A percentile compares a stretch with the other conserved stretches of the same genome.
Evolutionary conservation across 2,329 filamentous ascomycete species (phyloP).

Genomic region (Fusarium tanahbumbuense): DNA sequence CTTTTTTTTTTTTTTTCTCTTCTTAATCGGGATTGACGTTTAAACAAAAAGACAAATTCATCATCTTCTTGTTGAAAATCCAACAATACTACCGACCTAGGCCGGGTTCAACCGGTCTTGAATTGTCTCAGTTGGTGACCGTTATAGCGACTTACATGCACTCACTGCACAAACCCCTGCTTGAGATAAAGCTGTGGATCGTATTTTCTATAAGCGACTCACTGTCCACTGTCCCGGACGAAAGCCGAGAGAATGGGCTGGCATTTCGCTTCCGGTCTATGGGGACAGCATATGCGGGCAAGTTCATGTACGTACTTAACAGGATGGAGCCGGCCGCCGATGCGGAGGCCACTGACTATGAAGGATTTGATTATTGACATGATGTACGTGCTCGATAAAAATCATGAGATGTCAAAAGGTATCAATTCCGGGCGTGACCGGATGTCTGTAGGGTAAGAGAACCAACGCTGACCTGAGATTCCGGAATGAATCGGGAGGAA

Average conservation of each 20-base stretch:
- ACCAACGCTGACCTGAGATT: slow-evolving; percentile 18
- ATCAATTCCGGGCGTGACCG: background rate
- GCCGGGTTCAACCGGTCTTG: background rate
- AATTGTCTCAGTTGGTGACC: background rate
- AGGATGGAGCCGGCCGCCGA: slow-evolving; percentile 10
- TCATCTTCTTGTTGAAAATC: background rate
- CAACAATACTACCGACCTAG: background rate
- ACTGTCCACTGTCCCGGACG: background rate
- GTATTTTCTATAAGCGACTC: background rate
- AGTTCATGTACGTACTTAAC: slow-evolving; percentile 4
- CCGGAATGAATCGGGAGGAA: slow-evolving; percentile 43
- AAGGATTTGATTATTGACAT: background rate
- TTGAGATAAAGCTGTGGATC: background rate
- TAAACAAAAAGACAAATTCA: background rate
- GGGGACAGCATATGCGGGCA: background rate
- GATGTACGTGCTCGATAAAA: background rate
- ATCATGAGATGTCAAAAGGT: slow-evolving; percentile 10
- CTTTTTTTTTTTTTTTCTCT: background rate
- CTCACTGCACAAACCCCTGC: background rate
- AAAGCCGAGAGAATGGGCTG: slow-evolving; percentile 17
- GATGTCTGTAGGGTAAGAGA: slow-evolving; percentile 31
- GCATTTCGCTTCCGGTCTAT: slow-evolving; percentile 10
- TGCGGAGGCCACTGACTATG: background rate
- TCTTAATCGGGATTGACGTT: background rate
- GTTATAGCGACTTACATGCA: background rate